phyloP scores from a whole-genome alignment of 305 asterid species.

The Fraxinus ornus region DNA sequence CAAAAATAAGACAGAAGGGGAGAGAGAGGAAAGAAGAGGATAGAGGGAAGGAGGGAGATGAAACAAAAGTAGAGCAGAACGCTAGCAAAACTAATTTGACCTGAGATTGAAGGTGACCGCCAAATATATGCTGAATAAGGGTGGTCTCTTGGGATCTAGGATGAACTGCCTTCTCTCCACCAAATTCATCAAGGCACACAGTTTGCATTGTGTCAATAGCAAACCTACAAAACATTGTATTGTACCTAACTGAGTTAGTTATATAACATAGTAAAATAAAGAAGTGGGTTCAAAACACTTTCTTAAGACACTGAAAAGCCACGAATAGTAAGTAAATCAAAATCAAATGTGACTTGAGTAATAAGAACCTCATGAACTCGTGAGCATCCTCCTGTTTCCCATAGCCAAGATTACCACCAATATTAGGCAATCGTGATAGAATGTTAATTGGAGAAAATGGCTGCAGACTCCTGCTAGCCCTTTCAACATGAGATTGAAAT shows the following conservation, averaged over 20 bases:
- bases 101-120: constrained; percentile 95
- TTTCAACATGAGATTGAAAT: constrained; percentile 74
- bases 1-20: constrained; percentile 1
- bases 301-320: neutral
- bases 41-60: neutral
- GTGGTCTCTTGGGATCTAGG: constrained; percentile 85
- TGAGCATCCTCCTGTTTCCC: constrained; percentile 99
- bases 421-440: constrained; percentile 79
- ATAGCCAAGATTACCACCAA: constrained; percentile 89
- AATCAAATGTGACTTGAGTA: constrained; percentile 6
- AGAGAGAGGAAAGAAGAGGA: neutral
- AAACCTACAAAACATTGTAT: constrained; percentile 53
- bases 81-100: constrained; percentile 25
- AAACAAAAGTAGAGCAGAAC: neutral
- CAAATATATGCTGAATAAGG: constrained; percentile 93
- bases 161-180: constrained; percentile 86
- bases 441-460: constrained; percentile 95
- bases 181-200: constrained; percentile 89
- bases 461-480: constrained; percentile 52
- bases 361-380: constrained; percentile 84
- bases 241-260: constrained; percentile 10
- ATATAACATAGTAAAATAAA: neutral
- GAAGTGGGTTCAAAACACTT: neutral
- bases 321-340: neutral
- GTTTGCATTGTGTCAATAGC: constrained; percentile 97